Base-by-base conservation (phyloP, 1,284 basidiomycete species). In the Ganoderma meredithae region DNA sequence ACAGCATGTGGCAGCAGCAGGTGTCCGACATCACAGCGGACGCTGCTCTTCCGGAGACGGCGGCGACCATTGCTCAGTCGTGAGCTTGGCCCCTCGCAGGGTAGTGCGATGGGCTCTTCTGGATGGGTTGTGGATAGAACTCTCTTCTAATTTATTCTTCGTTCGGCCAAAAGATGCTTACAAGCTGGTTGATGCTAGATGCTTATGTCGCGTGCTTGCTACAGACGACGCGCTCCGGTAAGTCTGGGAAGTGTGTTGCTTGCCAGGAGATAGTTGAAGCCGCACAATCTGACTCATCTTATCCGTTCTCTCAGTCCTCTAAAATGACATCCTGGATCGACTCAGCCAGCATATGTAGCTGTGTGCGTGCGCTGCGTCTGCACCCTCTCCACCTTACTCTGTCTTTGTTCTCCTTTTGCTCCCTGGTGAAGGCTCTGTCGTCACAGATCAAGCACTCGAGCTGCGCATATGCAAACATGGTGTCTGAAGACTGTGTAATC, bases 1-100 rank as follows among this genome's bases (percentile, higher is more conserved):
- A 88, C 71, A 86, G 88, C 69, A 93, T 98, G 88, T 98, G 96
- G 96, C 81, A 90, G 61, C 90, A 95, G 73, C 96, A 98, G 78
- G 86, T 85, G 55, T 79, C 79, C 36, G 71, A 72, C 41, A 60
- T 70, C 49, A 55, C 63, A 12, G 63, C 69, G 43, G 71, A 72
- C 22, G 65, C 67, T 22, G 71, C 69, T 17, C 60, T 70, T 13
- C 33, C 71, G 0, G 55, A 69, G 59, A 40, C 55, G 44, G 10
- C 58, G 19, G 63, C 52, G 7, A 36, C 39, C 5, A 7, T 13
- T 22, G 39, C 22, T n/a, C 39, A 41, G 58, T 17, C 22, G 58
- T 60, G 25, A 40, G 58, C 55, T n/a, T 8, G 2, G 33, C 17
- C 2, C 33, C 31, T 4, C 10, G 13, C 19, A 22, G 55, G 31